Evolutionary conservation across 2,329 filamentous ascomycete species (phyloP).

Genomic region (Ophiobolus disseminans): DNA sequence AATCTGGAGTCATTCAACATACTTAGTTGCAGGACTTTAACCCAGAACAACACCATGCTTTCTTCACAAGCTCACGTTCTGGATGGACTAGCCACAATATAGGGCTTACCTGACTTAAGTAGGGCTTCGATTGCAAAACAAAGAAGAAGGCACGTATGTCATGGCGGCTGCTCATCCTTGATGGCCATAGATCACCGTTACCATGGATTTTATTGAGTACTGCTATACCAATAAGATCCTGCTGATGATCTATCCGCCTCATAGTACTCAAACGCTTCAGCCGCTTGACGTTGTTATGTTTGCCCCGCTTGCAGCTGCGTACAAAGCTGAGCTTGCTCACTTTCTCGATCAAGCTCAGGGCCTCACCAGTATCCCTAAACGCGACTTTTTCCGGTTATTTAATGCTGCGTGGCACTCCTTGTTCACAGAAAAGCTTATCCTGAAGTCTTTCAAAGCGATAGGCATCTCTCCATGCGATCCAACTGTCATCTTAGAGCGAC

Average conservation of each 20-base stretch:
- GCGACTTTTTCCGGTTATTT: slow-evolving; percentile 19
- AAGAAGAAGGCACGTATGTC: neutral
- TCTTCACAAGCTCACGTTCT: no score
- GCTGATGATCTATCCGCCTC: slow-evolving; percentile 7
- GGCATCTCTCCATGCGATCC: slow-evolving; percentile 10
- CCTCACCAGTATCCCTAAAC: slow-evolving; percentile 9
- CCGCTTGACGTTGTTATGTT: slow-evolving; percentile 7
- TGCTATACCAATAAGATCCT: slow-evolving; percentile 9
- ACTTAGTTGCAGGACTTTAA: no score
- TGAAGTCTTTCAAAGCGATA: slow-evolving; percentile 8
- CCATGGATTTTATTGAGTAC: slow-evolving; percentile 13
- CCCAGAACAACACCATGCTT: no score
- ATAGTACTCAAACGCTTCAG: slow-evolving; percentile 15
- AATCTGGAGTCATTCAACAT: no score
- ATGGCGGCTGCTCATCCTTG: slow-evolving; percentile 10
- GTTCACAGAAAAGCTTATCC: slow-evolving; percentile 9
- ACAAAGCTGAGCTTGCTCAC: neutral
- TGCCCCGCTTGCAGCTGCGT: neutral
- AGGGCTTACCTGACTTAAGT: slow-evolving; percentile 1
- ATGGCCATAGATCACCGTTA: slow-evolving; percentile 14
- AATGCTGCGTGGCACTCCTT: slow-evolving; percentile 7
- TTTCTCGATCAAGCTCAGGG: neutral
- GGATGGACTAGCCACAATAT: slow-evolving; percentile 6
- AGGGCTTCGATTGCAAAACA: slow-evolving; percentile 3
- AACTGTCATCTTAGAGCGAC: neutral